A percentile compares a stretch with the other conserved stretches of the same genome.
phyloP scores from a whole-genome alignment of 805 yeast genomes.

The Nakazawaea populi region DNA sequence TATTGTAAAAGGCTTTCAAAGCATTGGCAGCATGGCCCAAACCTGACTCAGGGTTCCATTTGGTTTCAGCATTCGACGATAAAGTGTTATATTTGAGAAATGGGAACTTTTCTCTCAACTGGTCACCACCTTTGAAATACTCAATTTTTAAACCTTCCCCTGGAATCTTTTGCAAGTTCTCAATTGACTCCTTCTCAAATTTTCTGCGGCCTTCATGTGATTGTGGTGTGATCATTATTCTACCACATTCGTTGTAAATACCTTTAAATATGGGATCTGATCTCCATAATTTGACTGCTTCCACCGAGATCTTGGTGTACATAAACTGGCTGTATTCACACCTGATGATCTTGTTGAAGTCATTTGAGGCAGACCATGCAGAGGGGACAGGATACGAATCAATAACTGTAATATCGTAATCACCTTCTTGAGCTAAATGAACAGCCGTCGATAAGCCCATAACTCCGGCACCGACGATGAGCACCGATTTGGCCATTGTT shows the following conservation, averaged over 20 bases:
- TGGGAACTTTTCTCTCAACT: conserved; percentile 20
- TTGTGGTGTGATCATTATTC: conserved; percentile 32
- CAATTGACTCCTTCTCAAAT: conserved; percentile 32
- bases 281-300: conserved; percentile 36
- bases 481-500: conserved; percentile 15
- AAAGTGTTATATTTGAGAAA: conserved; percentile 14
- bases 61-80: conserved; percentile 13
- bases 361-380: conserved; percentile 41
- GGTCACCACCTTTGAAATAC: conserved; percentile 23
- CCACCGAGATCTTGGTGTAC: conserved; percentile 38
- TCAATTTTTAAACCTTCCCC: conserved; percentile 23
- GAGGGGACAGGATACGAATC: conserved; percentile 38
- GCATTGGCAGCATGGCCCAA: conserved; percentile 36
- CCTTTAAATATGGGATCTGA: conserved; percentile 26
- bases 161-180: conserved; percentile 23
- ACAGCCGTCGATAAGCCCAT: conserved; percentile 41
- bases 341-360: conserved; percentile 42
- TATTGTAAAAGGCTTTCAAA: conserved; percentile 23
- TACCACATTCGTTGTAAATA: conserved; percentile 34
- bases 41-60: conserved; percentile 35
- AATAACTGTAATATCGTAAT: conserved; percentile 27
- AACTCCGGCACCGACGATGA: conserved; percentile 34
- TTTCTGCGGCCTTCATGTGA: conserved; percentile 26
- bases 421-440: conserved; percentile 26
- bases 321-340: conserved; percentile 37